These are phyloP conservation scores for Cordyceps cateniannulata DNA, from an alignment of 2,329 filamentous ascomycete species.

Conservation along the genomic window DNA sequence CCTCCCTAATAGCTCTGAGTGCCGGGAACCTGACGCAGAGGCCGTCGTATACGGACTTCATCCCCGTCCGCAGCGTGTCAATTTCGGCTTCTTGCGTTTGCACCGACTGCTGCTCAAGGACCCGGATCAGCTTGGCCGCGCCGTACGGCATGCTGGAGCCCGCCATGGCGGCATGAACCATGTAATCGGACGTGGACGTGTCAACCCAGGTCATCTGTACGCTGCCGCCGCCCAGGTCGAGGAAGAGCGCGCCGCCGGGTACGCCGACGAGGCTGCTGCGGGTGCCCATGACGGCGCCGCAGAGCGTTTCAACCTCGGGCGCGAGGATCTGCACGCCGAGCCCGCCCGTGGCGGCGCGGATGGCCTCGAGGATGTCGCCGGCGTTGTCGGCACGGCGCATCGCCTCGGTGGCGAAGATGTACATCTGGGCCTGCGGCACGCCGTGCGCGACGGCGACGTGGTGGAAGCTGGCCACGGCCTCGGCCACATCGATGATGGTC, in stretches of 20 bases:
- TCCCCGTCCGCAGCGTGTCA: slow-evolving; percentile 48
- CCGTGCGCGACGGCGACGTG: slow-evolving; percentile 62
- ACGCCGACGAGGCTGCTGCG: slow-evolving; percentile 65
- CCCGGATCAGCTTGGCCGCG: slow-evolving; percentile 48
- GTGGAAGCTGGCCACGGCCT: slow-evolving; percentile 63
- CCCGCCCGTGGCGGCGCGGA: slow-evolving; percentile 53
- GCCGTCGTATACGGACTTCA: slow-evolving; percentile 54
- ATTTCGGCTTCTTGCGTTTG: slow-evolving; percentile 40
- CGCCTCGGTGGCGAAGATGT: slow-evolving; percentile 81
- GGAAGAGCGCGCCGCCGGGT: slow-evolving; percentile 61
- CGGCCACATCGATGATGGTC: slow-evolving; percentile 60
- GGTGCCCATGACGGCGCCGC: slow-evolving; percentile 73
- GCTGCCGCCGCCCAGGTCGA: slow-evolving; percentile 75
- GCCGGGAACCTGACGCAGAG: slow-evolving; percentile 42
- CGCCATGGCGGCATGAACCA: slow-evolving; percentile 44
- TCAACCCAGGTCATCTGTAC: slow-evolving; percentile 61
- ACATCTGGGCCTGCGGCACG: slow-evolving; percentile 59
- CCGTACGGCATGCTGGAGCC: slow-evolving; percentile 57
- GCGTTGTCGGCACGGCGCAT: slow-evolving; percentile 76
- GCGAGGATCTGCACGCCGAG: slow-evolving; percentile 66
- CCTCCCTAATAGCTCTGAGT: slow-evolving; percentile 36
- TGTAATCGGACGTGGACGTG: slow-evolving; percentile 40
- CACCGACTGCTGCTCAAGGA: slow-evolving; percentile 36
- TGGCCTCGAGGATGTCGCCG: slow-evolving; percentile 57
- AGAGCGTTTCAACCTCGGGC: slow-evolving; percentile 73